These are phyloP conservation scores for Scenedesmus sp. DNA, from an alignment of 163 green algal species.

Conservation along the genomic window DNA sequence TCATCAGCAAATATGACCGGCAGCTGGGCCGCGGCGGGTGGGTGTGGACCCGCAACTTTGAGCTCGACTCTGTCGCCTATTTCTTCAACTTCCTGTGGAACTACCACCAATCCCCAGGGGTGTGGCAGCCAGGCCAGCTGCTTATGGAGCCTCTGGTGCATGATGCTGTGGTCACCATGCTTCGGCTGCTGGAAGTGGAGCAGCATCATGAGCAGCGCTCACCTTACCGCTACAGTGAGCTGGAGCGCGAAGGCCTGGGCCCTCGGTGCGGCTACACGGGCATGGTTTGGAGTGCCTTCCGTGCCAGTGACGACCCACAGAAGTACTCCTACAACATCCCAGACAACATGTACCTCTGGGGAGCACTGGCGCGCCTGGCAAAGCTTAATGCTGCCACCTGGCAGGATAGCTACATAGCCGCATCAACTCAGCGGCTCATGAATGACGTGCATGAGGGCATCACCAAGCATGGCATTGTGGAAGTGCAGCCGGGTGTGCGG, in stretches of 20 bases:
- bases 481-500: background rate
- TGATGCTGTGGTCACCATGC: conserved; percentile 52
- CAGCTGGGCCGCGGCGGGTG: conserved; percentile 50
- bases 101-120: conserved; percentile 26
- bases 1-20: conserved; percentile 37
- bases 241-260: conserved; percentile 19
- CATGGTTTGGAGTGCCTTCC: conserved; percentile 76
- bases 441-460: conserved; percentile 35
- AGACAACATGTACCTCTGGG: conserved; percentile 75
- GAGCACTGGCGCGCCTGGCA: conserved; percentile 65
- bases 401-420: conserved; percentile 22
- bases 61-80: conserved; percentile 53
- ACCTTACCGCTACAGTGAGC: conserved; percentile 42
- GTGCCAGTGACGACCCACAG: conserved; percentile 51
- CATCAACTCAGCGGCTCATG: conserved; percentile 15
- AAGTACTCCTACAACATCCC: conserved; percentile 74
- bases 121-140: conserved; percentile 41
- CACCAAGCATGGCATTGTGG: conserved; percentile 14
- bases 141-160: conserved; percentile 49
- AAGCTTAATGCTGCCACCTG: conserved; percentile 60
- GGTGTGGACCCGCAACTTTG: conserved; percentile 60
- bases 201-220: conserved; percentile 54
- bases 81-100: conserved; percentile 57
- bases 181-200: conserved; percentile 47
- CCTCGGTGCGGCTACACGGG: conserved; percentile 50